Percentiles rank a stretch among this genome's conserved stretches.
phyloP scores from a whole-genome alignment of 2,329 filamentous ascomycete genomes.

The Zymoseptoria ardabiliae region DNA sequence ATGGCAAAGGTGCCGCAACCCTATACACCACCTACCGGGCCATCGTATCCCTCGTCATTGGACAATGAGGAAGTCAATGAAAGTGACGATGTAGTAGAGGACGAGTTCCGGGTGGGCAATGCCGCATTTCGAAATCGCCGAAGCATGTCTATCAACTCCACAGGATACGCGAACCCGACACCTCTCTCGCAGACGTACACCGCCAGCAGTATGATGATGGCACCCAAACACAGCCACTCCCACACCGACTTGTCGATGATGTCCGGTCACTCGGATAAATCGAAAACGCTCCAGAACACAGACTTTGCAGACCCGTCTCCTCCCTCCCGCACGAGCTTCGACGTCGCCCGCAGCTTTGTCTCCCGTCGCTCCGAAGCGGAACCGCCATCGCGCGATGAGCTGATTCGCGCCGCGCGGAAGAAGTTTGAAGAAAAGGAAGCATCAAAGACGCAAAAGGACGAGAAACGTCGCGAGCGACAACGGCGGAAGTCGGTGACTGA shows the following conservation, averaged over 20 bases:
- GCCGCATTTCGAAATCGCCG: constrained; percentile 30
- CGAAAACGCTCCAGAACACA: constrained; percentile 42
- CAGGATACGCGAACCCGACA: constrained; percentile 17
- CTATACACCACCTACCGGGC: constrained; percentile 46
- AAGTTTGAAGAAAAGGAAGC: constrained; percentile 55
- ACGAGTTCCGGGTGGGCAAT: constrained; percentile 36
- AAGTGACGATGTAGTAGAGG: constrained; percentile 37
- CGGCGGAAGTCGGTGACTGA: constrained; percentile 30
- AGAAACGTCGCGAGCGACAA: constrained; percentile 40
- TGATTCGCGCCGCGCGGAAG: constrained; percentile 48
- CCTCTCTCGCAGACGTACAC: constrained; percentile 28
- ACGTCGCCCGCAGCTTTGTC: constrained; percentile 48
- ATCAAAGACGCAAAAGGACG: constrained; percentile 48
- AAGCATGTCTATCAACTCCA: constrained; percentile 40
- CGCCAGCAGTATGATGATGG: constrained; percentile 33
- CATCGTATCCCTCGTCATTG: constrained; percentile 44
- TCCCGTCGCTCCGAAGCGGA: constrained; percentile 39
- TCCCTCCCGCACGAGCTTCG: constrained; percentile 49
- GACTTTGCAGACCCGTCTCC: constrained; percentile 45
- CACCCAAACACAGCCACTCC: constrained; percentile 44
- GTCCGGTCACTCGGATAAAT: constrained; percentile 31
- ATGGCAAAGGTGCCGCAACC: constrained; percentile 50
- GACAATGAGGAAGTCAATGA: constrained; percentile 37
- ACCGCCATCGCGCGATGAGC: constrained; percentile 47
- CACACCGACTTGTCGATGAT: constrained; percentile 47